A percentile compares a stretch with the other conserved stretches of the same genome.
Evolutionary conservation across 129 eudicot species (phyloP).

Genomic region (Silybum marianum): DNA sequence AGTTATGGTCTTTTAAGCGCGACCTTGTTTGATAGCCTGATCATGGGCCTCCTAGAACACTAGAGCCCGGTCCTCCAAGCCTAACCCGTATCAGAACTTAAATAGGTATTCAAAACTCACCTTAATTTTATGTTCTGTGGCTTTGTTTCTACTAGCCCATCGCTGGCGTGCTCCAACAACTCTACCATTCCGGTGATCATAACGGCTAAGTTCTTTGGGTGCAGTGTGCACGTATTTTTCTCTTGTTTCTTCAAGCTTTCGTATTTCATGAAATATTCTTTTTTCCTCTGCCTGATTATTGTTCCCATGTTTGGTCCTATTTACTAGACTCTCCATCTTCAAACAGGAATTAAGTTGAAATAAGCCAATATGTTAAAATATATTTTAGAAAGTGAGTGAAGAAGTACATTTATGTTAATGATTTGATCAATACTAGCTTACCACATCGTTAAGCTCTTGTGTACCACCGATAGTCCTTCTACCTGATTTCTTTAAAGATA

Average conservation of each 20-base stretch:
- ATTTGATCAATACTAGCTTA: not conserved
- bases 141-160: not conserved
- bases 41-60: too few species aligned
- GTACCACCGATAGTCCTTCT: not conserved
- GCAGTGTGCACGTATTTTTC: slow-evolving; percentile 8
- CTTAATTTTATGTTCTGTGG: not conserved
- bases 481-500: not conserved
- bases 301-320: slow-evolving; percentile 19
- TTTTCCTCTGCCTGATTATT: not conserved
- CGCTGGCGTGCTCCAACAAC: not conserved
- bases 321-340: slow-evolving; percentile 16
- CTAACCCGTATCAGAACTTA: too few species aligned
- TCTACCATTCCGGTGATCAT: too few species aligned
- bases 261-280: slow-evolving; percentile 12
- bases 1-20: too few species aligned
- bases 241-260: slow-evolving; percentile 2
- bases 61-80: too few species aligned
- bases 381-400: not conserved
- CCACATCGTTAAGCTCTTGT: slow-evolving; percentile 22
- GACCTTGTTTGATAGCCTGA: too few species aligned
- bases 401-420: not conserved
- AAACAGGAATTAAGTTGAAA: not conserved
- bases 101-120: not conserved
- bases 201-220: not conserved
- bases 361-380: not conserved